phyloP scores from a whole-genome alignment of 495 filamentous ascomycete genomes.

The Hypoxylon rickii region DNA sequence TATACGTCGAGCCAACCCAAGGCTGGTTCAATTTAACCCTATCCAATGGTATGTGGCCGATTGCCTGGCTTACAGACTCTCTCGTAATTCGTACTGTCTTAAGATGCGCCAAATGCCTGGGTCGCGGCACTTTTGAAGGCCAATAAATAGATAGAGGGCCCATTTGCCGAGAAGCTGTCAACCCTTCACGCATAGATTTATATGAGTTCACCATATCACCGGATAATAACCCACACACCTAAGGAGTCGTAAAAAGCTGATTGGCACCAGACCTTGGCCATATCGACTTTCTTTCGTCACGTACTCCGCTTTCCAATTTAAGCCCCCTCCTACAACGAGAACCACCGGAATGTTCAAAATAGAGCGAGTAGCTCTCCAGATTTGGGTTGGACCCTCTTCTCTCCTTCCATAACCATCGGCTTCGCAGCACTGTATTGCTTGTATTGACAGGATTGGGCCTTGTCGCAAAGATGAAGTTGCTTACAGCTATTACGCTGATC shows the following conservation, averaged over 20 bases:
- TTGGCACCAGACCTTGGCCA: slow-evolving; percentile 18
- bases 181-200: slow-evolving; percentile 11
- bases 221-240: slow-evolving; percentile 8
- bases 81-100: slow-evolving; percentile 11
- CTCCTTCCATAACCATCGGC: slow-evolving; percentile 2
- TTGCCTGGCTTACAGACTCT: slow-evolving; percentile 8
- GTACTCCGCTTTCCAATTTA: slow-evolving; percentile 13
- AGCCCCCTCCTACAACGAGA: neutral
- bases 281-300: slow-evolving; percentile 3
- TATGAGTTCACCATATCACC: slow-evolving; percentile 19
- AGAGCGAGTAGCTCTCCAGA: slow-evolving; percentile 14
- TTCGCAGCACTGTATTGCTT: slow-evolving; percentile 1
- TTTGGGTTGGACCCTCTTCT: neutral
- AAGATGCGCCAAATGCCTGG: slow-evolving; percentile 4
- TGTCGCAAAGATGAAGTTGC: slow-evolving; percentile 45
- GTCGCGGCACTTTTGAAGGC: slow-evolving; percentile 18
- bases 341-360: neutral
- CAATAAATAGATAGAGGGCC: slow-evolving; percentile 7
- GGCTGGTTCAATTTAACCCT: slow-evolving; percentile 11
- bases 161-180: slow-evolving; percentile 21
- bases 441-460: neutral
- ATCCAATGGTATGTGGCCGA: slow-evolving; percentile 9
- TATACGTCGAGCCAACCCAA: no score
- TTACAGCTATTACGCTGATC: slow-evolving; percentile 39
- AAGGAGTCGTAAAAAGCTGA: slow-evolving; percentile 3